Evolutionary conservation across 2,329 filamentous ascomycete species (phyloP).

Genomic region (Fusarium tuaranense): DNA sequence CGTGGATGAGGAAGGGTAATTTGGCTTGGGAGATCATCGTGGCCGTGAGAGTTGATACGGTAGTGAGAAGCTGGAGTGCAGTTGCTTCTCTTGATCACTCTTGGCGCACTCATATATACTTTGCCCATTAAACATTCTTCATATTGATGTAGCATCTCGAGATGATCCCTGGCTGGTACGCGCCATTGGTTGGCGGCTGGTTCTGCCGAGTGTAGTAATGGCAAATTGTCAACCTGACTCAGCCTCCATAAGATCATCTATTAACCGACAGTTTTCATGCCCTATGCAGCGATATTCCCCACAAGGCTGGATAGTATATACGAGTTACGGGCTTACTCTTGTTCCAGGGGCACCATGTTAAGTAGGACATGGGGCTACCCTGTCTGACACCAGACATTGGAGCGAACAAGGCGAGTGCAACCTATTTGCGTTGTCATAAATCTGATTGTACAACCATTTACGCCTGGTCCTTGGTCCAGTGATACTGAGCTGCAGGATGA

Average conservation of each 20-base stretch:
- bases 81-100: background rate
- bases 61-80: background rate
- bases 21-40: background rate
- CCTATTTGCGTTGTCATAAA: background rate
- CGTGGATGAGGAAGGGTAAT: constrained; percentile 51
- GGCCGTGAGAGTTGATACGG: background rate
- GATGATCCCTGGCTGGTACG: background rate
- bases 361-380: background rate
- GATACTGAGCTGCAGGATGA: constrained; percentile 54
- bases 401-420: background rate
- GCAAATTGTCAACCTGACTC: background rate
- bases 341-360: background rate
- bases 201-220: background rate
- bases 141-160: background rate
- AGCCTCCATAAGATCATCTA: background rate
- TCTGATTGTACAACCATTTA: background rate
- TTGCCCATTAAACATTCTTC: background rate
- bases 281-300: background rate
- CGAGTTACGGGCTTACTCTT: background rate
- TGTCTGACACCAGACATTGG: background rate
- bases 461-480: constrained; percentile 53
- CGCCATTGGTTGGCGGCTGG: background rate
- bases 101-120: background rate
- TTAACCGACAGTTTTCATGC: background rate
- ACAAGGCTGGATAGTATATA: background rate